A percentile compares a stretch with the other conserved stretches of the same genome.
These are phyloP conservation scores for Sarocladium strictum DNA, from an alignment of 2,329 filamentous ascomycete species.

Conservation along the genomic window DNA sequence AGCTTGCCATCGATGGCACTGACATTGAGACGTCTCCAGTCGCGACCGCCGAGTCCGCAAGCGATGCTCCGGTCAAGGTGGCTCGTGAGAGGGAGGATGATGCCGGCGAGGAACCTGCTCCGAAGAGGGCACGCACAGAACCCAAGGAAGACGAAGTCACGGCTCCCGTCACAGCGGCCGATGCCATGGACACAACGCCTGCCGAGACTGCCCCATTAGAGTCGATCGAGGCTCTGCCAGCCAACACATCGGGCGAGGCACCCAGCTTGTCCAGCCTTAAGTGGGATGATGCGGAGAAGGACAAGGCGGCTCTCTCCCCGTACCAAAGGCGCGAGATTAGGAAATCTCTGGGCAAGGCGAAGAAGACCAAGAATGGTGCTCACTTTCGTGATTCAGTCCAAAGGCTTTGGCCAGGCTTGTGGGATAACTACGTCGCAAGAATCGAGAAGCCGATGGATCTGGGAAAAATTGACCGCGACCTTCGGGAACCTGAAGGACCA, in stretches of 20 bases:
- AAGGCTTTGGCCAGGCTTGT: slow-evolving; percentile 67
- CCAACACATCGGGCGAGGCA: slow-evolving; percentile 9
- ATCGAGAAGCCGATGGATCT: slow-evolving; percentile 81
- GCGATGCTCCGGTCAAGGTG: slow-evolving; percentile 57
- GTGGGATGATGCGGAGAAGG: slow-evolving; percentile 36
- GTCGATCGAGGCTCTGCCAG: slow-evolving; percentile 7
- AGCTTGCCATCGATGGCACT: slow-evolving; percentile 31
- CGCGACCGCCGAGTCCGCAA: slow-evolving; percentile 35
- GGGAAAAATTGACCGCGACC: slow-evolving; percentile 69
- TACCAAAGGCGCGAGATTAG: slow-evolving; percentile 58
- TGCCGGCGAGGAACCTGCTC: slow-evolving; percentile 54
- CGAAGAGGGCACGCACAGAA: slow-evolving; percentile 77
- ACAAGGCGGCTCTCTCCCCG: slow-evolving; percentile 46
- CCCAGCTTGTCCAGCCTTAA: slow-evolving; percentile 17
- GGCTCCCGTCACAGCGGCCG: neutral
- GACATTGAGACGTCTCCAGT: slow-evolving; percentile 22
- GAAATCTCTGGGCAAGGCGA: slow-evolving; percentile 65
- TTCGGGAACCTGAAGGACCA: slow-evolving; percentile 54
- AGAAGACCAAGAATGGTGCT: slow-evolving; percentile 76
- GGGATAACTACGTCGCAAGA: slow-evolving; percentile 62
- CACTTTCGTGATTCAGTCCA: slow-evolving; percentile 76
- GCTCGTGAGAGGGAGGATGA: slow-evolving; percentile 77
- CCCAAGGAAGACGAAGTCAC: slow-evolving; percentile 34
- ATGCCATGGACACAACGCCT: slow-evolving; percentile 9
- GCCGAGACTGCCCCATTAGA: neutral